phyloP scores from a whole-genome alignment of 345 rosid species.

The Populus nigra region DNA sequence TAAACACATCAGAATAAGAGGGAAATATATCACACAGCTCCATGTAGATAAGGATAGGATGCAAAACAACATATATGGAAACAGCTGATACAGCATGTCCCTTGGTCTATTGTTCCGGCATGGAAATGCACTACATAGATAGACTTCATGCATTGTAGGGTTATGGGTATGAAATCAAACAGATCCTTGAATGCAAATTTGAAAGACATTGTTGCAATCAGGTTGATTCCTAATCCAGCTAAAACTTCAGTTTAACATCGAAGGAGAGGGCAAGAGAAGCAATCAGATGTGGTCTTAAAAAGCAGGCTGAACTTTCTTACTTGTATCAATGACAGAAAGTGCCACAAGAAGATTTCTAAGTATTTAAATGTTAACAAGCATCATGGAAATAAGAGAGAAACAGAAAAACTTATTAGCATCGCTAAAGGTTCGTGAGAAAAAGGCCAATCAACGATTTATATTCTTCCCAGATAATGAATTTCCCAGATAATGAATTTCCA shows the following conservation, averaged over 20 bases:
- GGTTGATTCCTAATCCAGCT: neutral
- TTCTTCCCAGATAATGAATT: neutral
- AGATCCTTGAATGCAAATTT: neutral
- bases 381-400: neutral
- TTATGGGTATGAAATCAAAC: neutral
- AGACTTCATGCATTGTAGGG: neutral
- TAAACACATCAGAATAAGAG: neutral
- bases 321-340: neutral
- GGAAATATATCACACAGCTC: neutral
- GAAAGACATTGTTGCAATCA: neutral
- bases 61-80: neutral
- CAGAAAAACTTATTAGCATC: neutral
- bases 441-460: neutral
- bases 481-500: too few species aligned
- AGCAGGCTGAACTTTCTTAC: slow-evolving; percentile 1
- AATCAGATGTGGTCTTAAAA: neutral
- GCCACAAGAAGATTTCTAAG: neutral
- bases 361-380: neutral
- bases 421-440: neutral
- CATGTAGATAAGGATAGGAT: neutral
- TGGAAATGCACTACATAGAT: neutral
- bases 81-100: neutral
- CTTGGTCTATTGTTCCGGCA: neutral
- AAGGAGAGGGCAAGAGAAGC: neutral
- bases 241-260: neutral